A percentile compares a stretch with the other conserved stretches of the same genome.
These are phyloP conservation scores for Cordyceps cateniannulata DNA, from an alignment of 2,329 filamentous ascomycete genomes.

Conservation along the genomic window DNA sequence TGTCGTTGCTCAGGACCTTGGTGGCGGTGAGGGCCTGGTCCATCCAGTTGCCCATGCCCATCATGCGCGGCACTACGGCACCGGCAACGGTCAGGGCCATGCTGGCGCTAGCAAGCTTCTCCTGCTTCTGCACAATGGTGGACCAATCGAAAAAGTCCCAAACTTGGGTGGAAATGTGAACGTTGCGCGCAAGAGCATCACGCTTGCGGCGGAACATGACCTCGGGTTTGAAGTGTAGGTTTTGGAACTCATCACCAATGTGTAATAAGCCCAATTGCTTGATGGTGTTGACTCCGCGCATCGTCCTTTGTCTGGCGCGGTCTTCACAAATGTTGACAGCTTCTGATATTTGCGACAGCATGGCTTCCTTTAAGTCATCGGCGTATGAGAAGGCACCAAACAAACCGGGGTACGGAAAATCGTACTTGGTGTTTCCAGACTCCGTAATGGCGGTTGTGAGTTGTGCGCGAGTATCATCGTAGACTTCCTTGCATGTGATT, in stretches of 20 bases:
- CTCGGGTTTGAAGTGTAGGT: constrained; percentile 82
- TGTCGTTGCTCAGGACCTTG: constrained; percentile 75
- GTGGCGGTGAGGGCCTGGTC: constrained; percentile 77
- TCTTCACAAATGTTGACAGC: constrained; percentile 79
- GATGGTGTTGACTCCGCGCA: constrained; percentile 76
- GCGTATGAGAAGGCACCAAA: constrained; percentile 85
- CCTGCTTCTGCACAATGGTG: constrained; percentile 78
- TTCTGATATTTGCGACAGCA: constrained; percentile 79
- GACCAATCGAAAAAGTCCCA: constrained; percentile 90
- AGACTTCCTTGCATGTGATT: constrained; percentile 76
- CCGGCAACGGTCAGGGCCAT: constrained; percentile 91
- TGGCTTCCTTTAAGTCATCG: constrained; percentile 85
- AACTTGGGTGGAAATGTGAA: constrained; percentile 81
- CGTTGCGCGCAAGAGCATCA: constrained; percentile 74
- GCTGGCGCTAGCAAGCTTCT: constrained; percentile 89
- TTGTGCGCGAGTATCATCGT: constrained; percentile 71
- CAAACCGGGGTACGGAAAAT: constrained; percentile 80
- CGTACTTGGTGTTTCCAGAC: constrained; percentile 70
- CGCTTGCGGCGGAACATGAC: constrained; percentile 87
- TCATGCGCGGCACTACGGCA: constrained; percentile 71
- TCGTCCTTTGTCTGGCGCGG: constrained; percentile 70
- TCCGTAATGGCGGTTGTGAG: constrained; percentile 69
- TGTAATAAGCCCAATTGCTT: constrained; percentile 84
- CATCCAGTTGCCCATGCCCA: constrained; percentile 83
- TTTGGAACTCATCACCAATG: constrained; percentile 78